phyloP scores from a whole-genome alignment of 2,329 filamentous ascomycete species.

The Parascedosporium putredinis region DNA sequence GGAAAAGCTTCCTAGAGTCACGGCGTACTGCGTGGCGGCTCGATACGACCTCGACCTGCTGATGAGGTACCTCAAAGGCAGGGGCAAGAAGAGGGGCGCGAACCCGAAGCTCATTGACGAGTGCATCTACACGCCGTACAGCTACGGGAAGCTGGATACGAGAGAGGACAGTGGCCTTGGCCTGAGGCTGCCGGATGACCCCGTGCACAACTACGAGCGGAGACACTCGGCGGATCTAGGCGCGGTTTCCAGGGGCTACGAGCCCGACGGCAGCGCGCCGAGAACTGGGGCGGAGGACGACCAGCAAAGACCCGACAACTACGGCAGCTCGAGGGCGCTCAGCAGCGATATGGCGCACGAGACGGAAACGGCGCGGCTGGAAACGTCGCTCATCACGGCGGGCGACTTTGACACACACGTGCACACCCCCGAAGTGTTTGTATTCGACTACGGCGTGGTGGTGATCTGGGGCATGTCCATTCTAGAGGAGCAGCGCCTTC shows the following conservation, averaged over 20 bases:
- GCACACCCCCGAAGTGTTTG: conserved; percentile 86
- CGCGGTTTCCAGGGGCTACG: conserved; percentile 23
- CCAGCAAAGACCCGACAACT: conserved; percentile 15
- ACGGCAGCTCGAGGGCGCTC: too few relatives aligned
- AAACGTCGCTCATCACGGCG: background rate
- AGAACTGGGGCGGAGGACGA: conserved; percentile 20
- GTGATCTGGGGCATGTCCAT: conserved; percentile 97
- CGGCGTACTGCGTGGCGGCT: conserved; percentile 91
- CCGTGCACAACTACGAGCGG: conserved; percentile 45
- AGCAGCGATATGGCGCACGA: too few relatives aligned
- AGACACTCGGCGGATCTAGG: conserved; percentile 68
- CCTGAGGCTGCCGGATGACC: conserved; percentile 18
- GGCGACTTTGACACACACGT: conserved; percentile 74
- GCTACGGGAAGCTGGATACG: conserved; percentile 50
- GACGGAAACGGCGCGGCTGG: too few relatives aligned
- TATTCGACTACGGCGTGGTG: conserved; percentile 95
- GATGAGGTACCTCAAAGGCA: conserved; percentile 83
- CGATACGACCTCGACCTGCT: conserved; percentile 83
- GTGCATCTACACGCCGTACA: conserved; percentile 93
- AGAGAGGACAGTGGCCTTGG: conserved; percentile 18
- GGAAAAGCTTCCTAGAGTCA: conserved; percentile 77
- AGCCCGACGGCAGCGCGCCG: conserved; percentile 17
- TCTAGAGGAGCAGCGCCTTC: conserved; percentile 78
- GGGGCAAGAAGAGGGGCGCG: conserved; percentile 64
- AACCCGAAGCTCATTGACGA: conserved; percentile 92